Conservation (phyloP, 2,329 filamentous ascomycete genomes). For the Lasiodiplodia gonubiensis region DNA sequence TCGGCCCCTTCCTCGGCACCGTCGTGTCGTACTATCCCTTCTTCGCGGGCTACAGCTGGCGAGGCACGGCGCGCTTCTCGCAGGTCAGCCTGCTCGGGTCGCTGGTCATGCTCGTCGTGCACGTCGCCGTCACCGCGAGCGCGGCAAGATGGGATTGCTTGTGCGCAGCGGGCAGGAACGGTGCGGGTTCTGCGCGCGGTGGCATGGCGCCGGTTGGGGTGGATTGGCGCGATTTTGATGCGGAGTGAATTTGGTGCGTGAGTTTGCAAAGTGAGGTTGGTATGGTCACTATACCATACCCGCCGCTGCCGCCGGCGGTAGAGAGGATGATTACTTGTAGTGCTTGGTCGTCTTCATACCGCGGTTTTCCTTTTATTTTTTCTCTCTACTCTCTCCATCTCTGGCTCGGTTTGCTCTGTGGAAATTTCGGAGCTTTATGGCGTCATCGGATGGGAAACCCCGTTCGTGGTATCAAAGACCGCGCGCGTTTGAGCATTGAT, state of each 20-base stretch:
- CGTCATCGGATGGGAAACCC: not conserved
- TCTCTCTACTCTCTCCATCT: not conserved
- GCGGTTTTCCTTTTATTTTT: not conserved
- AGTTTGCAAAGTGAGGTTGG: too few species aligned
- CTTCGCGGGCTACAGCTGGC: constrained; percentile 3
- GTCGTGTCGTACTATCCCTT: not conserved
- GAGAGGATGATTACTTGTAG: too few species aligned
- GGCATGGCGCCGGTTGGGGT: not conserved
- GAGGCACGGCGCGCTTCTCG: not conserved
- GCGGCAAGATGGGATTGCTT: constrained; percentile 40
- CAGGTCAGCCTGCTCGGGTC: constrained; percentile 41
- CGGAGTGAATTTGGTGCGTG: not conserved
- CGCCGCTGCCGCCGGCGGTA: too few species aligned
- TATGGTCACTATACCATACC: not conserved
- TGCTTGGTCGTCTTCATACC: not conserved
- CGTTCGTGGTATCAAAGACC: not conserved
- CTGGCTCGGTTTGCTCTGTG: too few species aligned
- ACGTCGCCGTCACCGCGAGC: constrained; percentile 53
- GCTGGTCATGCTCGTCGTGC: constrained; percentile 51
- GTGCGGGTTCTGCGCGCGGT: not conserved
- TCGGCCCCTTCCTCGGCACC: constrained; percentile 41
- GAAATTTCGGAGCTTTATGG: not conserved
- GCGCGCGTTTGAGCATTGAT: not conserved
- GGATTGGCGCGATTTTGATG: not conserved
- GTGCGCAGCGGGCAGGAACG: constrained; percentile 37